Evolutionary conservation across 805 yeast genomes (phyloP).

Genomic region (Wickerhamomyces strasburgensis): DNA sequence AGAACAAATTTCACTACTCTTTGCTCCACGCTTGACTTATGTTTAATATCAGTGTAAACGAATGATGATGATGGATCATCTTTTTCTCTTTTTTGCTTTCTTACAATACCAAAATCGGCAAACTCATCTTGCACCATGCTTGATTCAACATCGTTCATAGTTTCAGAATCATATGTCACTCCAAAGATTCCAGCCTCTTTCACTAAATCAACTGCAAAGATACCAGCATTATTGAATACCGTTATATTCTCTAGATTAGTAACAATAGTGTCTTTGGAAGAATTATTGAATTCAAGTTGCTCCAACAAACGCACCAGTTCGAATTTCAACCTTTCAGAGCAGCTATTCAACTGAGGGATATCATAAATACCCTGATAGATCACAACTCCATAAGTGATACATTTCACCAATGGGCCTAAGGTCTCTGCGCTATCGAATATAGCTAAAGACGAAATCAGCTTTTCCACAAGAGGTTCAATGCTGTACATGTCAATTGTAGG

Average conservation of each 20-base stretch:
- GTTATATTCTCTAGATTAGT: conserved; percentile 5
- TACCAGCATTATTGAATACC: conserved; percentile 12
- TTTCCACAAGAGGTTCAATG: conserved; percentile 7
- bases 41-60: conserved; percentile 7
- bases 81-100: conserved; percentile 12
- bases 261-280: conserved; percentile 1
- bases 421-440: conserved; percentile 5
- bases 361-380: conserved; percentile 14
- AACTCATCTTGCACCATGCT: conserved; percentile 11
- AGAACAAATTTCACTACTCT: conserved; percentile 5
- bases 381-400: conserved; percentile 8
- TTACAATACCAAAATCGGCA: conserved; percentile 20
- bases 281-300: conserved; percentile 1
- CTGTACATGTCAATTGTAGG: background rate
- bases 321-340: conserved; percentile 18
- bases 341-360: conserved; percentile 8
- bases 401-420: conserved; percentile 1
- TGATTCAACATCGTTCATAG: background rate
- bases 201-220: conserved; percentile 16
- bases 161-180: background rate
- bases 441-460: conserved; percentile 1
- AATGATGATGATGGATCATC: background rate
- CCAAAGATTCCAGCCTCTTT: conserved; percentile 1
- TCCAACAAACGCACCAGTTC: conserved; percentile 14
- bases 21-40: conserved; percentile 13